Base-by-base conservation (phyloP, 345 rosid genomes). In the Boechera retrofracta region DNA sequence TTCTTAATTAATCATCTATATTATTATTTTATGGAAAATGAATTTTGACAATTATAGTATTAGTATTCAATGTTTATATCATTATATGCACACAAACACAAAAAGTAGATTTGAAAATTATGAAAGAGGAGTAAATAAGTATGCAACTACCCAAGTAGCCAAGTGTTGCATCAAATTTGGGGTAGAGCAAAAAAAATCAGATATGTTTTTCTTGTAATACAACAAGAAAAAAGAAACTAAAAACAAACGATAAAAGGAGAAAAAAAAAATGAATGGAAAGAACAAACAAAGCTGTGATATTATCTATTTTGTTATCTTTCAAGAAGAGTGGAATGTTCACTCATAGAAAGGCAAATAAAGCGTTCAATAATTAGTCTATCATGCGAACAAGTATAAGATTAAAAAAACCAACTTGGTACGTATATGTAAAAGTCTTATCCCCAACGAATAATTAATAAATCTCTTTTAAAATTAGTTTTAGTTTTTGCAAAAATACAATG, bases 271-370 rank as follows among this genome's bases (percentile, higher is more conserved):
- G 51, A 57, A 68, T 59, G 51, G 59, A 67, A 75, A 60, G 62
- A 49, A 39, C 38, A 67, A 68, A 67, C 63, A 49, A 79, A 79
- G 64, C 26, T 67, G 60, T 35, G 78, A 68, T 67, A 74, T 42
- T 73, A 67, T 73, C 68, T 41, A 41, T 44, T 75, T 10, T 52
- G 61, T 73, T 79, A 10, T 79, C 52, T 77, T 64, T 78, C 65
- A 48, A 71, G 67, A 72, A 58, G 59, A 67, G 74, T 73, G 82
- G 75, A 62, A 60, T 61, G 65, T 73, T 73, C 79, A 79, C 60
- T 74, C 65, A 60, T 61, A 67, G 4, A 71, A 55, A 64, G 45
- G 52, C 47, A 38, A 64, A 55, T 72, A 78, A 72, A 78, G 73
- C 69, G 9, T 66, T 72, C 77, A 78, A 78, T 72, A 72, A 72